Evolutionary conservation across 176 grass and related monocot genomes (phyloP), one percentile per base, ranked within the genome.

Genomic region (Musa troglodytarum): DNA sequence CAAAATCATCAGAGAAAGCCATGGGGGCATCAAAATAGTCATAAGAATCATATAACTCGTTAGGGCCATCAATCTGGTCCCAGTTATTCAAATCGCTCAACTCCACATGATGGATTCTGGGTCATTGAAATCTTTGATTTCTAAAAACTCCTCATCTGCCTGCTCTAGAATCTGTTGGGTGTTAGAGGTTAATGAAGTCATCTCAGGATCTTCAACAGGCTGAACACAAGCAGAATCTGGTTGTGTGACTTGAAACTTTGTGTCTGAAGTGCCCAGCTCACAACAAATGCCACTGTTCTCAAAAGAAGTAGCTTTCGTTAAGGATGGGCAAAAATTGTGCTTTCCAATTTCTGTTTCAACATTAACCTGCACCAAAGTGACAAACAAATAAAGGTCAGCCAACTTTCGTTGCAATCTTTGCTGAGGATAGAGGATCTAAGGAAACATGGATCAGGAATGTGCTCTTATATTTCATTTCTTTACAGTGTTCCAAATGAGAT

Each of bases 71-170:
- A 54, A 80, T 68, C 22, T 77, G 69, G 54, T 85, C 73, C 22
- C 67, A 75, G 10, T 74, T 82, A 73, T 26, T 55, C 20, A 67
- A 17, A 51, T 74, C 43, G 77, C 80, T 53, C 74, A 64, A 69
- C 63, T 85, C 58, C 81, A 81, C 72, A 78, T 69, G 66, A 78
- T 10, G 75, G 83, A 81, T 12, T 87, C 87, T 53, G 79, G 71
- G 67, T 86, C 85, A 65, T 78, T 72, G 58, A 98, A 85, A 91
- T 93, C 95, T 13, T 87, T 91, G 55, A 98, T 91, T 82, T 98
- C 95, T 83, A 98, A 74, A 66, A 87, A 93, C 65, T 98, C 94
- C 17, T 89, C 90, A 58, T 83, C 86, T 77, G 65, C 79, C 80
- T 78, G 57, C 34, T 29, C 21, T 11, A 52, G 78, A 63, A 11